A percentile compares a stretch with the other conserved stretches of the same genome.
phyloP scores from a whole-genome alignment of 1,284 basidiomycete genomes.

The Heimioporus punctisporus region DNA sequence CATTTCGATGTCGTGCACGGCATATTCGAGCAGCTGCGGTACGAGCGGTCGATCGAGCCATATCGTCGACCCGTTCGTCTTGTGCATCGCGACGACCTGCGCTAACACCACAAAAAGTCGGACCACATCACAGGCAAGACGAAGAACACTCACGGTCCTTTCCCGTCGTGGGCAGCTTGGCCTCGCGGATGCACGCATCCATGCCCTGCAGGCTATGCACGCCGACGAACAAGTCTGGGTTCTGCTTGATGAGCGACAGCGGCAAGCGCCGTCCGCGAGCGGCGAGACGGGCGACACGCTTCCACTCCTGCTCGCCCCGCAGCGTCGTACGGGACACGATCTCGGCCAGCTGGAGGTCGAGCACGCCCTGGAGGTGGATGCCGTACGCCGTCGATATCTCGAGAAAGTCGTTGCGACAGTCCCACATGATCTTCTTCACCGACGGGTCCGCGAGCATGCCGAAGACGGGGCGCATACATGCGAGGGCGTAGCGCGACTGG shows the following conservation, averaged over 20 bases:
- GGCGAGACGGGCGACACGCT: slow-evolving; percentile 30
- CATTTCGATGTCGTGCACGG: slow-evolving; percentile 43
- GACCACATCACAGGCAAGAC: not conserved
- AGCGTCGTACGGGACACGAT: slow-evolving; percentile 32
- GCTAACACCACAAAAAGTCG: slow-evolving; percentile 20
- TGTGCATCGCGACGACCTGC: slow-evolving; percentile 40
- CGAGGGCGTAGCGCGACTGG: slow-evolving; percentile 13
- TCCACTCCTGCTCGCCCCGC: slow-evolving; percentile 35
- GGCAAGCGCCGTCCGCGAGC: slow-evolving; percentile 28
- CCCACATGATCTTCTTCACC: slow-evolving; percentile 46
- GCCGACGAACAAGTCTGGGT: slow-evolving; percentile 28
- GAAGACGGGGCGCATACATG: slow-evolving; percentile 26
- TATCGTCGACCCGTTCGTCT: slow-evolving; percentile 26
- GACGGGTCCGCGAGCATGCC: slow-evolving; percentile 28
- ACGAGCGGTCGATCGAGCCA: slow-evolving; percentile 42
- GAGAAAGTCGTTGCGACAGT: slow-evolving; percentile 44
- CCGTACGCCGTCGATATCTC: slow-evolving; percentile 37
- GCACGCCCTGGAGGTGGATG: slow-evolving; percentile 32
- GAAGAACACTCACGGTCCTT: slow-evolving; percentile 26
- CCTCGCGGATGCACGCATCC: slow-evolving; percentile 25
- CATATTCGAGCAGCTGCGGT: slow-evolving; percentile 38
- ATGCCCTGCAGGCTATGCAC: slow-evolving; percentile 35
- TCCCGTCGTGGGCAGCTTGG: slow-evolving; percentile 20
- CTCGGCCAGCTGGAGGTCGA: slow-evolving; percentile 47
- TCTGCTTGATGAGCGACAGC: slow-evolving; percentile 23